Conservation (phyloP, 2,329 filamentous ascomycete species). For the Colletotrichum echinochloae region DNA sequence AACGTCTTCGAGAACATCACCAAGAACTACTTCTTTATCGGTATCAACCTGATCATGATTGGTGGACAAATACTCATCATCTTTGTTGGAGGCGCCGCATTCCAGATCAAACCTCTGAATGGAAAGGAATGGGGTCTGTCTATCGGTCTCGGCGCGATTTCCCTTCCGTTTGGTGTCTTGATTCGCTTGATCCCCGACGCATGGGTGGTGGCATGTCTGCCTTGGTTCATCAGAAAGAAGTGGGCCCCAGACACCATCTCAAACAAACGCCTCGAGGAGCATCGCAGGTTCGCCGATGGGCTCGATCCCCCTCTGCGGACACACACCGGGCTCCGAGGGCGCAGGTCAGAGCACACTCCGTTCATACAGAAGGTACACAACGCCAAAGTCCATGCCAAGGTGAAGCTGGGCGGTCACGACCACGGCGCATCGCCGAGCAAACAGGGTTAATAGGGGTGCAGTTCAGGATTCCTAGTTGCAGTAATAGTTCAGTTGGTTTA, state of each 20-base stretch:
- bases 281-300: constrained; percentile 38
- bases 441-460: constrained; percentile 41
- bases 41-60: constrained; percentile 84
- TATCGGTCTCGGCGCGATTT: constrained; percentile 79
- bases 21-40: constrained; percentile 84
- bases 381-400: constrained; percentile 46
- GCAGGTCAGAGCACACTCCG: constrained; percentile 48
- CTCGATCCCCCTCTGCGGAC: constrained; percentile 47
- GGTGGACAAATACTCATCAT: constrained; percentile 87
- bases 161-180: constrained; percentile 78
- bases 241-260: constrained; percentile 44
- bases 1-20: constrained; percentile 88
- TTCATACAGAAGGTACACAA: constrained; percentile 47
- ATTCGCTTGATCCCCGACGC: constrained; percentile 81
- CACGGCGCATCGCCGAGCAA: constrained; percentile 44
- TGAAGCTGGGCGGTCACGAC: constrained; percentile 19
- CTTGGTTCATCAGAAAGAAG: constrained; percentile 46
- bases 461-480: not conserved
- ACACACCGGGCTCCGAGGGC: constrained; percentile 49
- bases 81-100: constrained; percentile 82
- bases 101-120: constrained; percentile 73
- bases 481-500: not conserved
- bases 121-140: constrained; percentile 86
- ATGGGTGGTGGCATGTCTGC: constrained; percentile 48
- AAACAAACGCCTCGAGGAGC: constrained; percentile 42